Conservation (phyloP, 2,329 filamentous ascomycete species). For the Trichoderma gracile region DNA sequence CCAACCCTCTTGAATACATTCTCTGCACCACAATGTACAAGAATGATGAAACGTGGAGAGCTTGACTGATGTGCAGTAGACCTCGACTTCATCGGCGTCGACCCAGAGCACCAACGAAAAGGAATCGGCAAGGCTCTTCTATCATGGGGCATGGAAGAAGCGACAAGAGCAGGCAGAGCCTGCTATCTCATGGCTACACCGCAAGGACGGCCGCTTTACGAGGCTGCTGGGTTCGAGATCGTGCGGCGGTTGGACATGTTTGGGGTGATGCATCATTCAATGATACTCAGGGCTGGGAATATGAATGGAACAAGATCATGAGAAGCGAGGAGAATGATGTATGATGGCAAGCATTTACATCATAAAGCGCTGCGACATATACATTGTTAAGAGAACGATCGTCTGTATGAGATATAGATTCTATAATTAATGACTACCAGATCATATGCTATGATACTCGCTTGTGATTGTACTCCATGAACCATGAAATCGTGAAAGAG, state of each 20-base stretch:
- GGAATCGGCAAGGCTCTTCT: constrained; percentile 28
- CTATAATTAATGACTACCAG: neutral
- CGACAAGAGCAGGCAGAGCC: constrained; percentile 22
- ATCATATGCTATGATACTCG: constrained; percentile 6
- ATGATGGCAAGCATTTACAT: neutral
- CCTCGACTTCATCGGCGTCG: constrained; percentile 29
- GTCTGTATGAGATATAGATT: no score
- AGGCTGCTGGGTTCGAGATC: constrained; percentile 20
- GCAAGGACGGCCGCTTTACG: constrained; percentile 23
- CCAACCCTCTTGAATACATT: neutral
- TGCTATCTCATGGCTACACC: constrained; percentile 28
- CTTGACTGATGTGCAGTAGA: constrained; percentile 14
- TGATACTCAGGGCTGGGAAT: constrained; percentile 11
- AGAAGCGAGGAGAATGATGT: neutral
- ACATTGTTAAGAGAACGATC: neutral
- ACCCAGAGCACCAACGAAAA: constrained; percentile 26
- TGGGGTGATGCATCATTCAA: constrained; percentile 23
- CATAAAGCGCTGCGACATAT: neutral
- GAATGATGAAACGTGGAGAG: no score
- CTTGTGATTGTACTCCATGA: neutral
- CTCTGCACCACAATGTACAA: neutral
- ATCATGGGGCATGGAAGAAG: constrained; percentile 27
- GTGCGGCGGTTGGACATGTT: constrained; percentile 24
- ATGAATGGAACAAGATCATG: neutral
- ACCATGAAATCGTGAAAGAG: constrained; percentile 5